These are phyloP conservation scores for Drosera capensis DNA, from an alignment of 148 eudicot species.

Conservation along the genomic window DNA sequence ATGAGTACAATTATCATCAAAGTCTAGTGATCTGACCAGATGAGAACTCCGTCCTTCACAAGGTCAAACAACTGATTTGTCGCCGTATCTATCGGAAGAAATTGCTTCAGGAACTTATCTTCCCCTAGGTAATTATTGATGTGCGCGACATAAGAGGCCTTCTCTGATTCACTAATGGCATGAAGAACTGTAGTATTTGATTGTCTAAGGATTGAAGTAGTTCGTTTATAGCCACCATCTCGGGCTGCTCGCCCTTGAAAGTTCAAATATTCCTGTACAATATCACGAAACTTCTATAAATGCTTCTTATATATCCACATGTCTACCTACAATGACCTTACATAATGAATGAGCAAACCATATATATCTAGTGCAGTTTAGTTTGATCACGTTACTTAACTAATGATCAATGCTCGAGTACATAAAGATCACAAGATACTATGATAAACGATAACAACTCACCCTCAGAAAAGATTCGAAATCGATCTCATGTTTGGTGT, in stretches of 20 bases:
- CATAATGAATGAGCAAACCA: neutral
- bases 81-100: slow-evolving; percentile 64
- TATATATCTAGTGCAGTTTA: neutral
- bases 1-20: neutral
- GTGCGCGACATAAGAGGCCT: slow-evolving; percentile 60
- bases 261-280: slow-evolving; percentile 41
- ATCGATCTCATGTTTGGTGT: slow-evolving; percentile 48
- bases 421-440: neutral
- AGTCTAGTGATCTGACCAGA: slow-evolving; percentile 34
- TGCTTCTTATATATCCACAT: neutral
- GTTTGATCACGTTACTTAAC: neutral
- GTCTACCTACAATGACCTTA: neutral
- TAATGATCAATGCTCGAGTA: neutral
- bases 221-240: slow-evolving; percentile 41
- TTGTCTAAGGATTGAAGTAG: slow-evolving; percentile 69
- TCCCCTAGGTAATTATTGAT: slow-evolving; percentile 59
- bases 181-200: slow-evolving; percentile 74
- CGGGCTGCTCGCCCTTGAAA: slow-evolving; percentile 48
- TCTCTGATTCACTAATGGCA: slow-evolving; percentile 74
- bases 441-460: slow-evolving; percentile 10
- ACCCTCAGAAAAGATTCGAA: slow-evolving; percentile 83
- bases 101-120: slow-evolving; percentile 54
- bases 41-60: slow-evolving; percentile 75
- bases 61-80: slow-evolving; percentile 59
- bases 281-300: slow-evolving; percentile 1